Base-by-base conservation (phyloP, 2,329 filamentous ascomycete genomes). In the Alternaria brassicicola region DNA sequence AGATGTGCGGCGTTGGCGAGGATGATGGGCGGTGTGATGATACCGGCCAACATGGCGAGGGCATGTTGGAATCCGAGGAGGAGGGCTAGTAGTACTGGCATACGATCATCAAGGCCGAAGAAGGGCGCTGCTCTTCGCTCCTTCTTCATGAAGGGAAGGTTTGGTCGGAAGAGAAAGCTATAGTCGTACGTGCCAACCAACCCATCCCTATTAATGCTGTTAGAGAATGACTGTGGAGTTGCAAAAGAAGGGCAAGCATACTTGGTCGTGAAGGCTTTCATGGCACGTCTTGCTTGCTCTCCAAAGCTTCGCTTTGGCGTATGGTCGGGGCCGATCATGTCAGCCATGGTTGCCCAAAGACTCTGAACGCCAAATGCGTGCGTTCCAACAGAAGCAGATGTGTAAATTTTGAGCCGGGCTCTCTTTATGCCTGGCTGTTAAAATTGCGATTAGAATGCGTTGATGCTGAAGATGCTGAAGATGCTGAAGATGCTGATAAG, bases 161-260 rank as follows among this genome's bases (percentile, higher is more conserved):
- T 93, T 1, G 85, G 91, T 21, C 81, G 87, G 82, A 97, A 96
- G 38, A 97, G 87, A 71, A 93, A 95, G 33, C 77, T 90, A 84
- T 97, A 97, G 83, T 97, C 90, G 78, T 97, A 97, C 68, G 88
- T 84, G 62, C 93, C 93, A 55, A 97, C 78, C 25, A 97, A 83
- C 12, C 93, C 93, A 1, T 93, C 84, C 61, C 82, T 88, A 43
- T 13, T 12, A 13, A 28, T 0, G n/a, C 7, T 26, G 39, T 58
- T 50, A 58, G 51, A 43, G 4, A 10, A 10, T n/a, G 19, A 45
- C 4, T 9, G n/a, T 15, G n/a, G 13, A n/a, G 15, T 48, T 35
- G 21, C 12, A 38, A 30, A 6, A 28, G 8, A 8, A 38, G 13
- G 8, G 30, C 72, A 19, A 6, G 30, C 72, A 19, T 81, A 80